These are phyloP conservation scores for apple (Malus domestica) DNA, from an alignment of 306 rosid genomes.

Conservation along the genomic window ASM211411v1 NC_041803.1:10219501-10220000, in stretches of 20 bases:
- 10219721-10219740: slow-evolving; percentile 68
- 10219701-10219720: slow-evolving; percentile 63
- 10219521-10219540: slow-evolving; percentile 21
- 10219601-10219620: slow-evolving; percentile 34
- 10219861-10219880: neutral
- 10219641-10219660: slow-evolving; percentile 64
- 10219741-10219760: slow-evolving; percentile 31
- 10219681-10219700: slow-evolving; percentile 70
- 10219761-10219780: neutral
- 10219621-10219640: slow-evolving; percentile 51
- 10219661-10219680: slow-evolving; percentile 66
- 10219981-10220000: too few relatives aligned
- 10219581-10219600: slow-evolving; percentile 22
- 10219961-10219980: too few relatives aligned
- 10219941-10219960: too few relatives aligned
- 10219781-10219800: slow-evolving; percentile 10
- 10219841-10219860: neutral
- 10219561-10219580: slow-evolving; percentile 18
- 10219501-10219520: slow-evolving; percentile 27
- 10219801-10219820: neutral
- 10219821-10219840: neutral
- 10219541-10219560: slow-evolving; percentile 9
- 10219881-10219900: neutral
- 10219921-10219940: neutral
- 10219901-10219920: neutral